Conservation (phyloP, 768 basidiomycete genomes). For the Auriscalpium microsporum region DNA sequence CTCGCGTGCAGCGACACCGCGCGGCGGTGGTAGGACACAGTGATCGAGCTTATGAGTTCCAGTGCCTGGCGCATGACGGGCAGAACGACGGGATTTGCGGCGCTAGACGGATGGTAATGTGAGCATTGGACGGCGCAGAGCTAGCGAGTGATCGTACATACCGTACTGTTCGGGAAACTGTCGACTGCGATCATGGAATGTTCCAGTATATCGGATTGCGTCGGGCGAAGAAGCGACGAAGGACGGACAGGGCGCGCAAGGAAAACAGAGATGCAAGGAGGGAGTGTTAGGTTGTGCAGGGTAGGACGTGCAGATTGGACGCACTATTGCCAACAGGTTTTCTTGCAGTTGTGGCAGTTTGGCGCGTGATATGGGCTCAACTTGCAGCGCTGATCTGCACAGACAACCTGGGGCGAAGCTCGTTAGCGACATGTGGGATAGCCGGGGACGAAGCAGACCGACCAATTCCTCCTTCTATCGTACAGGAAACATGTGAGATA, state of each 20-base stretch:
- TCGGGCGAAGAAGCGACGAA: not conserved
- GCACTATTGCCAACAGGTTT: conserved; percentile 3
- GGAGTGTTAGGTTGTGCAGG: not conserved
- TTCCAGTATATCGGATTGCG: too few species aligned
- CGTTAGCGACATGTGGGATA: not conserved
- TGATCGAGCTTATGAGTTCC: too few species aligned
- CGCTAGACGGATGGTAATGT: not conserved
- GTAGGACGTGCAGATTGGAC: not conserved
- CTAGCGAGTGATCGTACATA: not conserved
- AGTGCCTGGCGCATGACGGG: not conserved
- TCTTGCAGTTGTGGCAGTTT: not conserved
- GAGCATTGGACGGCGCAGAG: not conserved
- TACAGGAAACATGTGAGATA: not conserved
- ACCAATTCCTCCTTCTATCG: not conserved
- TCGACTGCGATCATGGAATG: not conserved
- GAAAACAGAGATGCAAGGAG: not conserved
- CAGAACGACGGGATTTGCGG: not conserved
- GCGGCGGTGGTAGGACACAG: too few species aligned
- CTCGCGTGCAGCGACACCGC: too few species aligned
- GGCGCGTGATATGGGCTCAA: not conserved
- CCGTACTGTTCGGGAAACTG: conserved; percentile 2
- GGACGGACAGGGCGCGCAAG: not conserved
- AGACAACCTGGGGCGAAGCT: not conserved
- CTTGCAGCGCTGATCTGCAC: not conserved
- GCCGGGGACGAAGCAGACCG: not conserved